These are phyloP conservation scores for Kregervanrija fluxuum DNA, from an alignment of 805 yeast genomes.

Conservation along the genomic window DNA sequence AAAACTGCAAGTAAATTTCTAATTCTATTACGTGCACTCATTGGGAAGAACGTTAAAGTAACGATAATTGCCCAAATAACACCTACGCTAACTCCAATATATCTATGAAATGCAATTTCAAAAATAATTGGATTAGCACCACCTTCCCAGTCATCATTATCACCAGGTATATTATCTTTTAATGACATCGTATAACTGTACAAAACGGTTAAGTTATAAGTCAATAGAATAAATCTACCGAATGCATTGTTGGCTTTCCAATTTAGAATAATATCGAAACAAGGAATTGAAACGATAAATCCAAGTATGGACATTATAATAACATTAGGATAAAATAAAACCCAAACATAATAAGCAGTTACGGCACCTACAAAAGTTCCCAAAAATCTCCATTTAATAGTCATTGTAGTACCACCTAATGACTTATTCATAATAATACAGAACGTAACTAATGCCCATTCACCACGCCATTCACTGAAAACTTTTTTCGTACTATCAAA, in stretches of 20 bases:
- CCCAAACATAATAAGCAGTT: constrained; percentile 56
- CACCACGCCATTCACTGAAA: constrained; percentile 67
- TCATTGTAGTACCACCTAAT: constrained; percentile 77
- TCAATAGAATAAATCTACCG: constrained; percentile 63
- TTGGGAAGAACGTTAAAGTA: constrained; percentile 61
- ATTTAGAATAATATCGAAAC: constrained; percentile 51
- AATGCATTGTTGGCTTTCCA: constrained; percentile 61
- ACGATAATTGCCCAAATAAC: constrained; percentile 70
- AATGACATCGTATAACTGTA: constrained; percentile 61
- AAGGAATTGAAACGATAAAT: constrained; percentile 38
- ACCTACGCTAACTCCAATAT: constrained; percentile 65
- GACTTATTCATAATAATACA: constrained; percentile 82
- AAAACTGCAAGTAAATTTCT: constrained; percentile 57
- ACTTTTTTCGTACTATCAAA: constrained; percentile 43
- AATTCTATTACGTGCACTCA: constrained; percentile 65
- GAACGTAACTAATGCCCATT: constrained; percentile 79
- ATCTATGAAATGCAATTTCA: constrained; percentile 75
- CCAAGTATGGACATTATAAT: constrained; percentile 44
- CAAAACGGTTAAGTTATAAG: constrained; percentile 72
- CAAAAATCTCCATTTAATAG: constrained; percentile 62
- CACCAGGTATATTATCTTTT: constrained; percentile 37
- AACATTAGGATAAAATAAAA: constrained; percentile 46
- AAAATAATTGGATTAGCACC: constrained; percentile 60
- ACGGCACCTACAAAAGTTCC: constrained; percentile 73
- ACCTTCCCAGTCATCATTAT: constrained; percentile 58